A percentile compares a stretch with the other conserved stretches of the same genome.
Evolutionary conservation across 1,139 yeast species (phyloP).

Genomic region (Suhomyces wounanorum): DNA sequence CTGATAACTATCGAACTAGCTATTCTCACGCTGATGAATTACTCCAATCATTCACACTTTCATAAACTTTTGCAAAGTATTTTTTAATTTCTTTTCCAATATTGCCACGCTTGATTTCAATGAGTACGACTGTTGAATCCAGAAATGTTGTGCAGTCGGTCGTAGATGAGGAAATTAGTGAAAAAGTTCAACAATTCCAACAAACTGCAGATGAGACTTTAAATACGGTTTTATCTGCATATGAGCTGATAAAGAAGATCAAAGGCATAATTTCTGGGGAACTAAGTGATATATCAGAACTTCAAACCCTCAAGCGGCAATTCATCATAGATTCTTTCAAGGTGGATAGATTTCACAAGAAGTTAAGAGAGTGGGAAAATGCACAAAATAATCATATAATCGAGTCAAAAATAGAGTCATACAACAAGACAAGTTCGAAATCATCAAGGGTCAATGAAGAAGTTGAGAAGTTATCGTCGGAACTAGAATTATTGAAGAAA

Average conservation of each 20-base stretch:
- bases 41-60: no score
- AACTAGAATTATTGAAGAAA: slow-evolving; percentile 28
- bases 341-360: slow-evolving; percentile 34
- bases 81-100: no score
- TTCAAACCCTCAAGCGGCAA: slow-evolving; percentile 20
- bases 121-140: neutral
- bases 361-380: slow-evolving; percentile 35
- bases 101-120: neutral
- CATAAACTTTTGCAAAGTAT: no score
- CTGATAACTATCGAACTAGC: no score
- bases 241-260: slow-evolving; percentile 8
- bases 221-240: slow-evolving; percentile 13
- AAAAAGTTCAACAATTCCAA: slow-evolving; percentile 5
- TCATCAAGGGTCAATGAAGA: slow-evolving; percentile 33
- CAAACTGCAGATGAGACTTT: slow-evolving; percentile 6
- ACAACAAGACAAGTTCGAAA: slow-evolving; percentile 34
- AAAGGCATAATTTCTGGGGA: slow-evolving; percentile 6
- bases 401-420: slow-evolving; percentile 27
- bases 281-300: neutral
- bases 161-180: neutral
- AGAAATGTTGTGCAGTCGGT: neutral
- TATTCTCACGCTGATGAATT: no score
- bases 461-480: slow-evolving; percentile 24
- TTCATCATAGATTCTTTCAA: slow-evolving; percentile 39
- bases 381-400: slow-evolving; percentile 23